Base-by-base conservation (phyloP, 345 rosid species). In the Eucalyptus erythrocorys region DNA sequence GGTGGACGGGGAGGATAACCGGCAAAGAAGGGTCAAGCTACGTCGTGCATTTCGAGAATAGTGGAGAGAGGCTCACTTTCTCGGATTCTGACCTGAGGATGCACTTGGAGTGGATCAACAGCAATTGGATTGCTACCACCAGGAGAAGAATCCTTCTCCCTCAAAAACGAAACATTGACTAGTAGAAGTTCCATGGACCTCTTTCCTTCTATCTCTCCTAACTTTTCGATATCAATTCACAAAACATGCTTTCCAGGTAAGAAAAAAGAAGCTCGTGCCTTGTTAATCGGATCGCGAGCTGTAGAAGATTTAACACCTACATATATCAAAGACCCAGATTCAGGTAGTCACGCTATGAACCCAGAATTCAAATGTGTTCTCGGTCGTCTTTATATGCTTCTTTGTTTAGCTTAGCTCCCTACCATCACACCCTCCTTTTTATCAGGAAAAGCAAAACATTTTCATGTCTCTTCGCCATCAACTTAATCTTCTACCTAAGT, bases 1-100 rank as follows among this genome's bases (percentile, higher is more conserved):
- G 93, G 93, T 90, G 94, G 93, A 82, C 85, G 16, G 94, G 94
- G 79, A 48, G 34, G 80, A 55, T 91, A 49, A 88, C 82, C 17
- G 93, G 85, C 8, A 48, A 10, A 53, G 87, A 16, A 55, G 90
- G 89, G 32, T 12, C 42, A 5, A 17, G 1, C n/a, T 92, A 17
- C 85, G 30, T 80, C 24, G 92, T 92, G 55, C 90, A 88, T 80
- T 93, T 92, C 81, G 86, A 61, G 21, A 79, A 80, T 49, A 71
- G 88, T 13, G 48, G 87, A 19, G 91, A 91, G n/a, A 88, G 85
- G 87, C 88, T 88, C 0, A 42, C 87, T 49, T 92, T 87, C 50
- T 90, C 81, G 32, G 86, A 88, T 80, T 53, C 79, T 7, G 59
- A 48, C 27, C 27, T 92, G 4, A 88, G 93, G 91, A 55, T 84